Evolutionary conservation across 2,329 filamentous ascomycete species (phyloP).

Genomic region (Fusarium sp.): DNA sequence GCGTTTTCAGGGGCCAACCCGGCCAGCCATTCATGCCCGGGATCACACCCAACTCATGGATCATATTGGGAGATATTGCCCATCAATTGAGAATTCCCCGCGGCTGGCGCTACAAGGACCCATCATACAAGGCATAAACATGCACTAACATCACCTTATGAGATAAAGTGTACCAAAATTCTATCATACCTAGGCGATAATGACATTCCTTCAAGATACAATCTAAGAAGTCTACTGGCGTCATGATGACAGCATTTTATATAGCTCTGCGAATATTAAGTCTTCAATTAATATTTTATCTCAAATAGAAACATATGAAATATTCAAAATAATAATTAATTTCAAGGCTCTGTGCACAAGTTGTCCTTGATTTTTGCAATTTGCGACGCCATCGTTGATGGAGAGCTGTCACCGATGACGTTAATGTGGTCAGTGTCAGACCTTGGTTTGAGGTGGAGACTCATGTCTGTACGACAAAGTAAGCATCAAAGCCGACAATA

Average conservation of each 20-base stretch:
- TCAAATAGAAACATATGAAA: slow-evolving; percentile 8
- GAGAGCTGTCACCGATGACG: slow-evolving; percentile 28
- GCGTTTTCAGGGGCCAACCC: background rate
- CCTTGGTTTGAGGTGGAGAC: slow-evolving; percentile 25
- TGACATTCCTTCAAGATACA: background rate
- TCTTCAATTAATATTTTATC: background rate
- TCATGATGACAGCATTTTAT: slow-evolving; percentile 12
- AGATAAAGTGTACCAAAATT: background rate
- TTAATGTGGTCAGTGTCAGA: slow-evolving; percentile 10
- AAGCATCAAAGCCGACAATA: slow-evolving; percentile 1
- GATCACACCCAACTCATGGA: background rate
- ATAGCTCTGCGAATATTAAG: background rate
- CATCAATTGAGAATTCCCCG: slow-evolving; percentile 14
- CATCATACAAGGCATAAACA: background rate
- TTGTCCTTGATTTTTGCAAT: slow-evolving; percentile 33
- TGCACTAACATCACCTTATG: slow-evolving; percentile 13
- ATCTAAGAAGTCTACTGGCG: background rate
- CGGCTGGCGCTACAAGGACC: slow-evolving; percentile 4
- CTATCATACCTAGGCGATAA: slow-evolving; percentile 12
- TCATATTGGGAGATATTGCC: background rate
- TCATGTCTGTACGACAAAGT: background rate
- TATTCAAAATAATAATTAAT: background rate
- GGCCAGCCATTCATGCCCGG: background rate
- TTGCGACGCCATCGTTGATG: slow-evolving; percentile 28
- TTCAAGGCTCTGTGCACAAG: slow-evolving; percentile 13